phyloP scores from a whole-genome alignment of 345 rosid species.

The Dovyalis caffra region DNA sequence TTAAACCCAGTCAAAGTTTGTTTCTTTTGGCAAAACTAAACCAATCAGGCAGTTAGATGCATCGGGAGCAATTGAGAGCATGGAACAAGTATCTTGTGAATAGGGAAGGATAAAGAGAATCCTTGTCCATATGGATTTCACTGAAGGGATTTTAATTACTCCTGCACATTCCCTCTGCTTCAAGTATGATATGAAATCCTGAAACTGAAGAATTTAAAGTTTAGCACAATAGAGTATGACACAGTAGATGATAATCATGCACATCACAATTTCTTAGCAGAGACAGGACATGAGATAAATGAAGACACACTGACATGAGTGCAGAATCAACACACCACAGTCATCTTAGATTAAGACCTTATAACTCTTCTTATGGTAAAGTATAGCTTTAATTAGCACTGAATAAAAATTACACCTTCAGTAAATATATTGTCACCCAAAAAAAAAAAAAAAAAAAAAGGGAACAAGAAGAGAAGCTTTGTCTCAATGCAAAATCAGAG shows the following conservation, averaged over 20 bases:
- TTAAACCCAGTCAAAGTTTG: constrained; percentile 69
- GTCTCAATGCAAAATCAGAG: not conserved
- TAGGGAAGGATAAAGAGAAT: constrained; percentile 87
- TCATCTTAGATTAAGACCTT: not conserved
- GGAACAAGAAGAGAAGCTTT: too few relatives aligned
- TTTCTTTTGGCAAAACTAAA: constrained; percentile 85
- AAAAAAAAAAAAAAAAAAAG: too few relatives aligned
- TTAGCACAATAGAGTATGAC: not conserved
- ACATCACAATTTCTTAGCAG: not conserved
- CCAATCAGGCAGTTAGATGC: constrained; percentile 66
- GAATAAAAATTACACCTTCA: too few relatives aligned
- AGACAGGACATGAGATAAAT: too few relatives aligned
- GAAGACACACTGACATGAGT: too few relatives aligned
- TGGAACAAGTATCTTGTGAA: constrained; percentile 68
- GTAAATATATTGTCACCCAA: too few relatives aligned
- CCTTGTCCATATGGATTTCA: constrained; percentile 80
- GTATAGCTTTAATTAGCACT: not conserved
- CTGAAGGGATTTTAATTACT: constrained; percentile 86
- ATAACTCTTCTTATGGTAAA: not conserved
- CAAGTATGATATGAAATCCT: constrained; percentile 86
- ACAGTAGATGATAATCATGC: too few relatives aligned
- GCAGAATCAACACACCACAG: not conserved
- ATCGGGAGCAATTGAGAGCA: constrained; percentile 61
- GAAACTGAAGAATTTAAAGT: constrained; percentile 53
- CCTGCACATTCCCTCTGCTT: constrained; percentile 97